A percentile compares a stretch with the other conserved stretches of the same genome.
Evolutionary conservation across 2,329 filamentous ascomycete genomes (phyloP).

Genomic region (Lecanicillium sp.): DNA sequence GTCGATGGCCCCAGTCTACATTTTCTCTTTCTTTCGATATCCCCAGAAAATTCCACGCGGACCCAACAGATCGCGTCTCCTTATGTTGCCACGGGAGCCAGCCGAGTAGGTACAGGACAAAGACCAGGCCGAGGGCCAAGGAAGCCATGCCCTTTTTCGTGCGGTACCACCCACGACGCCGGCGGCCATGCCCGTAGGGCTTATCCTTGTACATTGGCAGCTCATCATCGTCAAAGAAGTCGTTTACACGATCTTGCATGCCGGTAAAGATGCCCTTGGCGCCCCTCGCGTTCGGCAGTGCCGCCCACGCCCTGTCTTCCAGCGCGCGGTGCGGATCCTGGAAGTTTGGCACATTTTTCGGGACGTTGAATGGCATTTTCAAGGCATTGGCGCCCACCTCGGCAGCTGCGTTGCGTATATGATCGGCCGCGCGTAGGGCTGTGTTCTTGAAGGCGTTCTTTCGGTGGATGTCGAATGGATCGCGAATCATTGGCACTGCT

Average conservation of each 20-base stretch:
- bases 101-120: slow-evolving; percentile 64
- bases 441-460: slow-evolving; percentile 41
- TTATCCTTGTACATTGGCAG: slow-evolving; percentile 99
- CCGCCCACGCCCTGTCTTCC: slow-evolving; percentile 61
- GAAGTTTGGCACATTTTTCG: slow-evolving; percentile 64
- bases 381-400: slow-evolving; percentile 41
- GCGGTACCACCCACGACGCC: slow-evolving; percentile 51
- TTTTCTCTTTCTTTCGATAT: slow-evolving; percentile 36
- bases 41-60: slow-evolving; percentile 51
- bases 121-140: slow-evolving; percentile 44
- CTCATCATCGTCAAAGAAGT: slow-evolving; percentile 50
- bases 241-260: slow-evolving; percentile 55
- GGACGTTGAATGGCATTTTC: slow-evolving; percentile 59
- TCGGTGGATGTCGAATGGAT: slow-evolving; percentile 36
- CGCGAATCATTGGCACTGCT: slow-evolving; percentile 26
- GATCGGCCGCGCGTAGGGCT: slow-evolving; percentile 34
- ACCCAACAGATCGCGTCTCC: slow-evolving; percentile 24
- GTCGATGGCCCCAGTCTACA: slow-evolving; percentile 69
- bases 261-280: slow-evolving; percentile 35
- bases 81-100: slow-evolving; percentile 38
- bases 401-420: slow-evolving; percentile 39
- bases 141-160: slow-evolving; percentile 54
- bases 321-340: slow-evolving; percentile 54
- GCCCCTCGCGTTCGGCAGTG: slow-evolving; percentile 27
- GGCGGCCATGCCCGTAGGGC: slow-evolving; percentile 65